Percentiles rank a stretch among this genome's conserved stretches.
phyloP scores from a whole-genome alignment of 768 basidiomycete species.

The Agaricus bisporus region DNA sequence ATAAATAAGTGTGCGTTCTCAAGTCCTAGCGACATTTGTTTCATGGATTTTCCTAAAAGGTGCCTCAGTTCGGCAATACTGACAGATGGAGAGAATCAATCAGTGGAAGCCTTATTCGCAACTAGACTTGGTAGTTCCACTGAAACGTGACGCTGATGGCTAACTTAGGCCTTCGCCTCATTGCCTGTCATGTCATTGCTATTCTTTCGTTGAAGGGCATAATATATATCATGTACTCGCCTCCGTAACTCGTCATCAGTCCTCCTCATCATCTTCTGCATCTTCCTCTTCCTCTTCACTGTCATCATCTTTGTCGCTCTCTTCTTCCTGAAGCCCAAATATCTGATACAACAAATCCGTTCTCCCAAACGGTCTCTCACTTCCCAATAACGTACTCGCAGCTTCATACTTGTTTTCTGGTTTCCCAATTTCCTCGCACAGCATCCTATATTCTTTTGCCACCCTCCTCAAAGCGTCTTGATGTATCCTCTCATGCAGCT shows the following conservation, averaged over 20 bases:
- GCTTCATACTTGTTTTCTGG: constrained; percentile 86
- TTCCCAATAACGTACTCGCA: constrained; percentile 76
- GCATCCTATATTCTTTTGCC: constrained; percentile 57
- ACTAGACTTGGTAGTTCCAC: too few relatives aligned
- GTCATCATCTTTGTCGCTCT: constrained; percentile 8
- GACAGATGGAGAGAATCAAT: too few relatives aligned
- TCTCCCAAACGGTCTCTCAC: constrained; percentile 81
- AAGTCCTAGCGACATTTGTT: background rate
- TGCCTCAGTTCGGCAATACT: background rate
- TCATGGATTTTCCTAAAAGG: background rate
- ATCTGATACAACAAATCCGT: constrained; percentile 70
- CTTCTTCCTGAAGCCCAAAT: constrained; percentile 58
- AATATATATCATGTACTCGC: background rate
- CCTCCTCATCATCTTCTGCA: constrained; percentile 14
- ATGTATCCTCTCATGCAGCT: constrained; percentile 66
- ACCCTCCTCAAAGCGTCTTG: constrained; percentile 66
- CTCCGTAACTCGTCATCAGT: constrained; percentile 5
- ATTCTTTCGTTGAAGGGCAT: background rate
- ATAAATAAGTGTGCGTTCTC: too few relatives aligned
- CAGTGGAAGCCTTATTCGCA: too few relatives aligned
- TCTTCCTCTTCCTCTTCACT: constrained; percentile 11
- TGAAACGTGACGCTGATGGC: too few relatives aligned
- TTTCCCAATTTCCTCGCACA: constrained; percentile 74
- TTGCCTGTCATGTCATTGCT: background rate
- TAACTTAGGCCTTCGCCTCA: too few relatives aligned